Conservation (phyloP, 331 rosid species). For the Dryas integrifolia region DNA sequence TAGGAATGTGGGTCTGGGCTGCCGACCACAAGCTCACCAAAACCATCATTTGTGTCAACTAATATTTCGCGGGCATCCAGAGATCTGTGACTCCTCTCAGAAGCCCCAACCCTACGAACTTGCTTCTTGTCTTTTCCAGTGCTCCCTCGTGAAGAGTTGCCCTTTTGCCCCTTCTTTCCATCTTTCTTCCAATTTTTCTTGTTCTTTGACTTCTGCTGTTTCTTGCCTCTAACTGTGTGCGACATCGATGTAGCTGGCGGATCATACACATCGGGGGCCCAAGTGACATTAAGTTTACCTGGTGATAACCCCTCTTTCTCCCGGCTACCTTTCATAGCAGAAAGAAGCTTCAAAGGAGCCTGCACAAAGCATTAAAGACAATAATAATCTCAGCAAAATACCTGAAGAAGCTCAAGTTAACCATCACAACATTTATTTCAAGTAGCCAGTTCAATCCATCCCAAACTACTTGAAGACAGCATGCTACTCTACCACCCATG, state of each 20-base stretch:
- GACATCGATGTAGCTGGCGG: slow-evolving; percentile 57
- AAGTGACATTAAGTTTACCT: slow-evolving; percentile 56
- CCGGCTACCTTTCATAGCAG: slow-evolving; percentile 88
- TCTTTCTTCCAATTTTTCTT: slow-evolving; percentile 54
- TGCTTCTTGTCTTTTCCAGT: slow-evolving; percentile 65
- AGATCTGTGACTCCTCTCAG: slow-evolving; percentile 36
- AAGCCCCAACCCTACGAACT: slow-evolving; percentile 41
- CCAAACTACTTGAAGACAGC: neutral
- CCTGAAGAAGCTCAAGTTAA: neutral
- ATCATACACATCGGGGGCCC: slow-evolving; percentile 91
- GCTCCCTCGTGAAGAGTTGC: slow-evolving; percentile 43
- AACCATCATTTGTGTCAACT: slow-evolving; percentile 26
- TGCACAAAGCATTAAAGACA: slow-evolving; percentile 27
- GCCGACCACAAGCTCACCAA: slow-evolving; percentile 41
- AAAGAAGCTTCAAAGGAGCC: slow-evolving; percentile 51
- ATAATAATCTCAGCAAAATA: neutral
- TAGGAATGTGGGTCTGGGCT: slow-evolving; percentile 47
- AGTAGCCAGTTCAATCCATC: neutral
- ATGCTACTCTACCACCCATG: neutral
- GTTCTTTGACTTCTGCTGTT: slow-evolving; percentile 65
- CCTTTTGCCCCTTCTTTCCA: slow-evolving; percentile 73
- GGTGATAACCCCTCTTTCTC: slow-evolving; percentile 38
- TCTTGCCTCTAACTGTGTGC: slow-evolving; percentile 65
- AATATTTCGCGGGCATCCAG: slow-evolving; percentile 26
- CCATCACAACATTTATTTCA: slow-evolving; percentile 1